These are phyloP conservation scores for Phytopythium chamaehyphon DNA, from an alignment of 352 stramenopile species.

Conservation along the genomic window DNA sequence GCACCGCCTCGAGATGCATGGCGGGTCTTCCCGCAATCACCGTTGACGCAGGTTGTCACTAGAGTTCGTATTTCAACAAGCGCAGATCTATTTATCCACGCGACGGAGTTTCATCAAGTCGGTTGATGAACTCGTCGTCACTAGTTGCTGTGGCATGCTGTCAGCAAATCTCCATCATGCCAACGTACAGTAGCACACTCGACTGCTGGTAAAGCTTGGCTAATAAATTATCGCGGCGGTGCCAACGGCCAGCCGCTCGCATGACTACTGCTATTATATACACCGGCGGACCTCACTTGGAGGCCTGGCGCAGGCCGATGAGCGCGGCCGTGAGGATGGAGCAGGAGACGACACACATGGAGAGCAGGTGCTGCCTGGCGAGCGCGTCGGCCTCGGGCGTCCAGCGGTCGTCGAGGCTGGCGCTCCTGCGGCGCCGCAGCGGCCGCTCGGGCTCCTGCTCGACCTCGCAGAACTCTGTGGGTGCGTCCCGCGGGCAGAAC, in stretches of 20 bases:
- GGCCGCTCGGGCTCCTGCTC: conserved; percentile 17
- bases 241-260: conserved; percentile 15
- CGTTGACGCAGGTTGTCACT: too few relatives aligned
- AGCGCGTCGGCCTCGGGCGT: conserved; percentile 33
- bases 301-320: conserved; percentile 27
- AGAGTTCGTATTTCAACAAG: too few relatives aligned
- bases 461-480: conserved; percentile 41
- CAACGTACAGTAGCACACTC: too few relatives aligned
- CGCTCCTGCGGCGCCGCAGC: conserved; percentile 20
- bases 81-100: too few relatives aligned
- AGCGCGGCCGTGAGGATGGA: conserved; percentile 39
- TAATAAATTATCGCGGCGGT: background rate
- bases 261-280: conserved; percentile 14
- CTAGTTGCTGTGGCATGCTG: too few relatives aligned
- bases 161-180: too few relatives aligned
- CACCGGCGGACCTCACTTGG: too few relatives aligned
- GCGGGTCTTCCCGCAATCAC: too few relatives aligned
- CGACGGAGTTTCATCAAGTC: too few relatives aligned
- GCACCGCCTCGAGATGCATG: conserved; percentile 22
- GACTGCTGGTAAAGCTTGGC: background rate
- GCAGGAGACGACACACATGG: conserved; percentile 52
- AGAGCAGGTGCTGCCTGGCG: conserved; percentile 41
- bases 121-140: too few relatives aligned
- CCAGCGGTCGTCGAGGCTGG: conserved; percentile 27
- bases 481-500: conserved; percentile 37